These are phyloP conservation scores for Xanthoconium separans DNA, from an alignment of 1,284 basidiomycete species.

Conservation along the genomic window DNA sequence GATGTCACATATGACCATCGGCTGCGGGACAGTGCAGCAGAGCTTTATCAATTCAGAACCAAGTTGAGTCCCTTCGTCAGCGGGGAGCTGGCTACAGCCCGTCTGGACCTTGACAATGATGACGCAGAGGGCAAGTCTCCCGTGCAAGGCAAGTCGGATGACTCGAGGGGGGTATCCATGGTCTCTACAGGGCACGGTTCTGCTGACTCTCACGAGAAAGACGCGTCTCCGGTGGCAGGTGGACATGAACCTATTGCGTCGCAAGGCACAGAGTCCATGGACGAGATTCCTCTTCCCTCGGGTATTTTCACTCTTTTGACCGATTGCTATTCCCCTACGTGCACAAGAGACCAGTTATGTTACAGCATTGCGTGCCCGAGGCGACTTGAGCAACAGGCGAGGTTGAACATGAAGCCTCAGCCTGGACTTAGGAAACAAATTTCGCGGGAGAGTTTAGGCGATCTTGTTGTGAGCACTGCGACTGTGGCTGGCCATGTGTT, in stretches of 20 bases:
- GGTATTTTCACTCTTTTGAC: constrained; percentile 97
- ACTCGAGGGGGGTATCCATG: constrained; percentile 25
- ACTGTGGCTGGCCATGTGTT: neutral
- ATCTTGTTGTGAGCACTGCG: constrained; percentile 60
- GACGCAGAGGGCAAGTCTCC: constrained; percentile 34
- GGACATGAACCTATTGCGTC: constrained; percentile 36
- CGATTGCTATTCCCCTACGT: constrained; percentile 98
- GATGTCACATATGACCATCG: constrained; percentile 99
- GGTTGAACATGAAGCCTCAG: constrained; percentile 90
- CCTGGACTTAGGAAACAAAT: constrained; percentile 83
- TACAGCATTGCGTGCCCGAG: constrained; percentile 97
- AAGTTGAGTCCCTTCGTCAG: constrained; percentile 77
- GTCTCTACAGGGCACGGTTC: constrained; percentile 42
- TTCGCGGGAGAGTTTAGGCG: constrained; percentile 80
- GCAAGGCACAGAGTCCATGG: constrained; percentile 46
- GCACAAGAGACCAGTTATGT: constrained; percentile 89
- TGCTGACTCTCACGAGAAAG: constrained; percentile 42
- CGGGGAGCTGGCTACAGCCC: constrained; percentile 55
- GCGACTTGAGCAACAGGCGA: constrained; percentile 89
- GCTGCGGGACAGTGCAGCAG: constrained; percentile 83
- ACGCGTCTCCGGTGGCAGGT: constrained; percentile 40
- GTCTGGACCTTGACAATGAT: constrained; percentile 29
- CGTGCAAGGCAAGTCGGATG: constrained; percentile 22
- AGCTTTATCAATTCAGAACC: constrained; percentile 91
- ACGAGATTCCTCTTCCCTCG: constrained; percentile 80